Percentiles rank a stretch among this genome's conserved stretches.
phyloP scores from a whole-genome alignment of 2,329 filamentous ascomycete genomes.

The Epichloe amarillans region DNA sequence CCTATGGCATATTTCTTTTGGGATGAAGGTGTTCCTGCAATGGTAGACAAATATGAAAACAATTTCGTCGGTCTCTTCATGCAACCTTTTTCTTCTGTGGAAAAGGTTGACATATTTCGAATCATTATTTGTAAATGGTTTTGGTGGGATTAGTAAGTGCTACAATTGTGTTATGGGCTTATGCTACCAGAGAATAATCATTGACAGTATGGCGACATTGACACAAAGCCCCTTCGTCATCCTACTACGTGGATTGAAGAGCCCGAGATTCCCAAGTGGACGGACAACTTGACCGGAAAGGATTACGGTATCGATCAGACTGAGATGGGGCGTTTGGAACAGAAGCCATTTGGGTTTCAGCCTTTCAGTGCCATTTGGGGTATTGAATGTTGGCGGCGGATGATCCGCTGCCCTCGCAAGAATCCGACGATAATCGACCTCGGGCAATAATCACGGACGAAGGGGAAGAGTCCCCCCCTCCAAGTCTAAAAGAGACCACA shows the following conservation, averaged over 20 bases:
- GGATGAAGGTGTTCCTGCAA: slow-evolving; percentile 2
- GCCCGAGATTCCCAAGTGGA: slow-evolving; percentile 1
- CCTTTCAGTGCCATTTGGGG: slow-evolving; percentile 1
- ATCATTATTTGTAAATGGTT: slow-evolving; percentile 4
- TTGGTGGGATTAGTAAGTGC: slow-evolving; percentile 3
- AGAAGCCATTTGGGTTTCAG: background rate
- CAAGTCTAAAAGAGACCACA: no score
- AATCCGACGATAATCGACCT: no score
- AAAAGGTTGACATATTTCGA: slow-evolving; percentile 4
- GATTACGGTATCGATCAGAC: background rate
- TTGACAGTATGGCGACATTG: slow-evolving; percentile 2
- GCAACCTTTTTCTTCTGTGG: background rate
- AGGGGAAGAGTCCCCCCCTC: no score
- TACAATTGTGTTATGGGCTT: background rate
- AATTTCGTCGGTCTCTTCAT: background rate
- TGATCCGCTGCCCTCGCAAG: no score
- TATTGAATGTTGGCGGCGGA: background rate
- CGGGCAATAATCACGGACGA: no score
- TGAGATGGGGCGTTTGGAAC: background rate
- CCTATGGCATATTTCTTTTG: slow-evolving; percentile 3
- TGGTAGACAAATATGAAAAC: slow-evolving; percentile 3
- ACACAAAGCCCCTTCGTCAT: slow-evolving; percentile 2
- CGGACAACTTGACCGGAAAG: slow-evolving; percentile 1
- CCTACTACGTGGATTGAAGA: background rate
- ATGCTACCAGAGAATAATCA: background rate